Evolutionary conservation across 108 stramenopile genomes (phyloP), one percentile per base, ranked within the genome.

Genomic region (Schizochytrium sp.): DNA sequence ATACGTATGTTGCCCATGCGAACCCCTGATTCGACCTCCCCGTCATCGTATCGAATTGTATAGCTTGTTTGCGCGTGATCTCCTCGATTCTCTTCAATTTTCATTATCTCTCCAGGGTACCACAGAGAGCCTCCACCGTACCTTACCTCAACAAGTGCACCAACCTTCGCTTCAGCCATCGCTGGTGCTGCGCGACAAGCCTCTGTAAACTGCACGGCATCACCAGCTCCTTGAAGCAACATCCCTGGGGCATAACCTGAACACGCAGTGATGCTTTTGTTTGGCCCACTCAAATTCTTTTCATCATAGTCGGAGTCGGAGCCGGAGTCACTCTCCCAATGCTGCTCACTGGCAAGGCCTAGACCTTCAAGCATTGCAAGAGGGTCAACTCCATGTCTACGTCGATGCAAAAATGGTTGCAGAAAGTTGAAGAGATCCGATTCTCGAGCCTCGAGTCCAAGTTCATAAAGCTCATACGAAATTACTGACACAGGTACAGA

Each of bases 301-400:
- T 55, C 47, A 40, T 8, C 7, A 15, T 69, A 38, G 19, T 8
- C 15, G 28, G 40, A 38, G 64, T 69, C 64, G 64, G 40, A 38
- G 5, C 28, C 64, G 19, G 64, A 69, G 12, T 42, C 76, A 53
- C 28, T 42, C 47, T 83, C 76, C 76, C 76, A 83, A 53, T 40
- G 47, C 40, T 10, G 10, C 38, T 83, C 76, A 42, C 15, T 83
- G 15, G 76, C 47, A 5, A 83, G 47, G 3, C 55, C 55, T 8
- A 83, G 76, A 42, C 50, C 76, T 28, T 83, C 76, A 1, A 83
- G 76, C 76, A 83, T 49, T 10, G 50, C 76, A 5, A 83, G 28
- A 5, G 53, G 50, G 28, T 83, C 76, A 53, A 83, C 47, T 5
- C 76, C 50, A 38, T 42, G 10, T 0, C 28, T 83, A 38, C 50